phyloP scores from a whole-genome alignment of 768 basidiomycete genomes.

The Agaricus subrufescens region DNA sequence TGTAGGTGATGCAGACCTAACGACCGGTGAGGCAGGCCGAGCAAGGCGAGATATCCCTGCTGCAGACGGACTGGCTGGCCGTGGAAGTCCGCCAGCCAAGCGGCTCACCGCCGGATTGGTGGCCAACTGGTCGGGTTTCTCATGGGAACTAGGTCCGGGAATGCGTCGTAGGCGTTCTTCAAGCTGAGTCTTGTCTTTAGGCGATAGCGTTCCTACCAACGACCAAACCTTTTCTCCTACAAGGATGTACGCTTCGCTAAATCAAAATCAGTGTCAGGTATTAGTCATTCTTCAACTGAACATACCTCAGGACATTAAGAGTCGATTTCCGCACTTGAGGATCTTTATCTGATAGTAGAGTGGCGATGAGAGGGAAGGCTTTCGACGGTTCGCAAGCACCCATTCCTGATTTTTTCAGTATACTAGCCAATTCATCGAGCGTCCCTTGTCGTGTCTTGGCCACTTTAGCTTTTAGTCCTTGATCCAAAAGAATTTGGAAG shows the following conservation, averaged over 20 bases:
- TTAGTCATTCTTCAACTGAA: conserved; percentile 10
- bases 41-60: conserved; percentile 27
- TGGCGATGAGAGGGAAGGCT: conserved; percentile 72
- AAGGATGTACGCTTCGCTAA: conserved; percentile 75
- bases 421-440: conserved; percentile 72
- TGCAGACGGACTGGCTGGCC: conserved; percentile 26
- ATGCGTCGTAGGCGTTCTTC: conserved; percentile 86
- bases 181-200: conserved; percentile 89
- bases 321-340: conserved; percentile 85
- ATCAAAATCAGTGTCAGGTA: conserved; percentile 10
- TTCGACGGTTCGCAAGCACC: conserved; percentile 76
- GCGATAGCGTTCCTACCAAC: conserved; percentile 65
- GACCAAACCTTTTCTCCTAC: conserved; percentile 86
- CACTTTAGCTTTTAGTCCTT: conserved; percentile 87
- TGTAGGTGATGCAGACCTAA: conserved; percentile 40
- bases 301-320: conserved; percentile 73
- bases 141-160: conserved; percentile 55
- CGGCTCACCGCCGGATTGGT: conserved; percentile 47
- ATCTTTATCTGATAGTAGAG: conserved; percentile 87
- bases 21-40: conserved; percentile 44
- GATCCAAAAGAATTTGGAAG: conserved; percentile 81
- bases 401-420: conserved; percentile 81
- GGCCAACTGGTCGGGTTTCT: conserved; percentile 27
- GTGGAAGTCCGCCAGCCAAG: conserved; percentile 38
- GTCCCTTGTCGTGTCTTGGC: conserved; percentile 88